Conservation (phyloP, 768 basidiomycete species). For the Kwoniella sp. region DNA sequence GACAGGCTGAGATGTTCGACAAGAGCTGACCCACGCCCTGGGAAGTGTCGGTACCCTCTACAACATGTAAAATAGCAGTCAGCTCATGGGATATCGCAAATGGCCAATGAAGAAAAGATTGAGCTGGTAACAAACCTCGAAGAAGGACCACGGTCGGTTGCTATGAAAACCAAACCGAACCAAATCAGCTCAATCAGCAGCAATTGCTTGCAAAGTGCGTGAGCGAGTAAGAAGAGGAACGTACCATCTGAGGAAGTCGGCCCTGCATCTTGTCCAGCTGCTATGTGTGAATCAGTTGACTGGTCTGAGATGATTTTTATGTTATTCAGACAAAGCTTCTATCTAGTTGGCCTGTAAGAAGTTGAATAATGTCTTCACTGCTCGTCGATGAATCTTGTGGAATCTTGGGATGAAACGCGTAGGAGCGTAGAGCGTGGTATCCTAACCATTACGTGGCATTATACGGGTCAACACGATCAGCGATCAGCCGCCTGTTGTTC, state of each 20-base stretch:
- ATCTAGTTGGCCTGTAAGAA: no score
- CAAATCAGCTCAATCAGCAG: no score
- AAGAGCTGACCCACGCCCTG: conserved; percentile 90
- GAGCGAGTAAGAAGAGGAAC: conserved; percentile 10
- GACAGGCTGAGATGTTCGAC: conserved; percentile 94
- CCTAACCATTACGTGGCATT: no score
- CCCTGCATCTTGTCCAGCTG: conserved; percentile 43
- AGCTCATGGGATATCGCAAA: no score
- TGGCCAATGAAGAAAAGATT: no score
- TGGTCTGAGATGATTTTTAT: background rate
- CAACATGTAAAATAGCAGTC: background rate
- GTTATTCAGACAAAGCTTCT: no score
- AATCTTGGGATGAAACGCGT: conserved; percentile 13
- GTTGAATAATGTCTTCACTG: no score
- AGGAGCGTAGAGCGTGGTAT: conserved; percentile 1
- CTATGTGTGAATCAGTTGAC: background rate
- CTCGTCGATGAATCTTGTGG: conserved; percentile 25
- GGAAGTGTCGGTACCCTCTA: conserved; percentile 91
- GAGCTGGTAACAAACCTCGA: conserved; percentile 56
- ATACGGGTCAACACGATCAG: no score
- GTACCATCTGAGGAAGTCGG: conserved; percentile 51
- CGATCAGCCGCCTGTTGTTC: no score
- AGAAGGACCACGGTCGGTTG: conserved; percentile 98
- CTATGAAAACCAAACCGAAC: conserved; percentile 58
- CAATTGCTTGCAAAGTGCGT: no score